Evolutionary conservation across 2,329 filamentous ascomycete species (phyloP).

Genomic region (Verticillium albo-atrum): DNA sequence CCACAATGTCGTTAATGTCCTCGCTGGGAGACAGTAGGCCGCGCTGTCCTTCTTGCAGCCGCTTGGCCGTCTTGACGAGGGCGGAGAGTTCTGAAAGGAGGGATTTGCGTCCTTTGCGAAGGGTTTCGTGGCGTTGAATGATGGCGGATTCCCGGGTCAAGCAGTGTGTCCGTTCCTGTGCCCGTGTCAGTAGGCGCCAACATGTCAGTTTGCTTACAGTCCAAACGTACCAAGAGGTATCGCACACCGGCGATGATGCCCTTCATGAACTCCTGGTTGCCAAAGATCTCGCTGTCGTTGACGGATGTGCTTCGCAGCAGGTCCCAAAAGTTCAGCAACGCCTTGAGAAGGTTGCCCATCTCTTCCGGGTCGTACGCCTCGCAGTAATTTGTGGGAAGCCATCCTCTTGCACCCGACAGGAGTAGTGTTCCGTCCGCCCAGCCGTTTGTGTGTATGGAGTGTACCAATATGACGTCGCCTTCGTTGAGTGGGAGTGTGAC

Average conservation of each 20-base stretch:
- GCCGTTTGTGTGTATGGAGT: constrained; percentile 96
- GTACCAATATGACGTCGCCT: constrained; percentile 88
- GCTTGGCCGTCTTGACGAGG: constrained; percentile 84
- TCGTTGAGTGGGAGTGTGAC: constrained; percentile 85
- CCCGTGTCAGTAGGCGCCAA: constrained; percentile 1
- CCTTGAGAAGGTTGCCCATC: constrained; percentile 79
- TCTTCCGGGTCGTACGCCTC: constrained; percentile 88
- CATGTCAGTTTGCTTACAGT: not conserved
- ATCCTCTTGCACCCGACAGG: constrained; percentile 80
- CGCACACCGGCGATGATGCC: constrained; percentile 91
- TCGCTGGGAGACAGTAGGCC: constrained; percentile 42
- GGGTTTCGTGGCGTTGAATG: constrained; percentile 68
- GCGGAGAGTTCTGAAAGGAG: constrained; percentile 85
- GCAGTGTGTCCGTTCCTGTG: constrained; percentile 81
- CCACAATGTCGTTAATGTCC: constrained; percentile 70
- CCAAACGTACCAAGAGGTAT: constrained; percentile 70
- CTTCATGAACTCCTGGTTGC: constrained; percentile 90
- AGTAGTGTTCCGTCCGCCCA: constrained; percentile 96
- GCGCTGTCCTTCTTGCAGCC: constrained; percentile 69
- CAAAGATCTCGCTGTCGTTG: constrained; percentile 73
- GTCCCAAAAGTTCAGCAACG: constrained; percentile 90
- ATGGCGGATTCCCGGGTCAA: constrained; percentile 75
- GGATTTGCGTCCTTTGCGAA: constrained; percentile 80
- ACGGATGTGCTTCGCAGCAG: constrained; percentile 73
- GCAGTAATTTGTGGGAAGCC: constrained; percentile 98